Base-by-base conservation (phyloP, 2,329 filamentous ascomycete species). In the Fusarium sp. region DNA sequence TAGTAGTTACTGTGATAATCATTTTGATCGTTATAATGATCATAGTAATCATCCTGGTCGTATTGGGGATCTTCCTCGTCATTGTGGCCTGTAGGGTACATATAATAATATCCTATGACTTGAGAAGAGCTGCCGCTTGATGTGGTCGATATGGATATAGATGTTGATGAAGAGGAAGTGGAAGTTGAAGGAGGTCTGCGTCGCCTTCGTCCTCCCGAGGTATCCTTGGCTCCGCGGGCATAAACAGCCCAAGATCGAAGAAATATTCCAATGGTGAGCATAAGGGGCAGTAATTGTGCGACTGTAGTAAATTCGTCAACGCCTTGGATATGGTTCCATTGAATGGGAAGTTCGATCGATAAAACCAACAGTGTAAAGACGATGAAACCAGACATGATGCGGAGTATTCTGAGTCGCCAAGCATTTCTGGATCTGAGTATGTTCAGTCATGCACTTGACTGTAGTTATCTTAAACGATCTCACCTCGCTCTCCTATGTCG, bases 301-400 rank as follows among this genome's bases (percentile, higher is more conserved):
- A 75, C 61, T 1, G 79, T 76, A 22, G 74, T 71, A 16, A 83
- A 63, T 12, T 74, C 64, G 35, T 77, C 70, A 24, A 75, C 65
- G 13, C 45, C 62, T 7, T 73, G 36, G 16, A 82, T 68, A 20
- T 73, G 45, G 38, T 83, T 83, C 81, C 81, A 83, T 4, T 50
- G 50, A 7, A 83, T 72, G 7, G 80, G 70, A 11, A 82, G 74
- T 56, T 83, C 82, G 51, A 82, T 74, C 8, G 78, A 79, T 2
- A 77, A 63, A 20, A 81, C 70, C 9, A 81, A 65, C 22, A 81
- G 72, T 35, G 69, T 75, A 20, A 81, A 79, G 14, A 81, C 72
- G 22, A 65, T 69, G 35, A 78, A 13, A 47, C 79, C 77, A 7
- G 58, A 70, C 3, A 45, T 12, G 3, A 48, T 14, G 18, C 73